Base-by-base conservation (phyloP, 768 basidiomycete species). In the Lactifluus hygrophoroides region DNA sequence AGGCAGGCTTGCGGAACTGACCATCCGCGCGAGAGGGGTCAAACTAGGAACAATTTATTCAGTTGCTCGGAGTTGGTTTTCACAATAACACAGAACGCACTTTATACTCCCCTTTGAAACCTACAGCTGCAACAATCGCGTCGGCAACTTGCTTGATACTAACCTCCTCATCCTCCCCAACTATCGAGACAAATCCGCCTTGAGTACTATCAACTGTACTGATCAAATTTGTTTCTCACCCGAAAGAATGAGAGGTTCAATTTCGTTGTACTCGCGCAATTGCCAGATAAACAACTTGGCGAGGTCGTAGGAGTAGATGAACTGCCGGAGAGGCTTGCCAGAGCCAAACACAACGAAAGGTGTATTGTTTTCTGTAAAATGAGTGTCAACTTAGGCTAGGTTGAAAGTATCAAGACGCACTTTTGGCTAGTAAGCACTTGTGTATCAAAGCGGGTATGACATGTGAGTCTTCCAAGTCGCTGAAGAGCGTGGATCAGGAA, bases 281-380 rank as follows among this genome's bases (percentile, higher is more conserved):
- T 84, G 82, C 92, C 90, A 94, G 68, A 96, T 88, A 77, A 96
- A 95, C 56, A 95, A 77, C 71, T 91, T 95, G 44, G 94, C 94
- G 49, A 97, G 84, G 73, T 98, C 94, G 49, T 82, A 77, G n/a
- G 94, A 96, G 74, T 93, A 97, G 72, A 96, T 94, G 71, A 97
- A 97, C 71, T 97, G 94, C n/a, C 94, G 83, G 35, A 96, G 80
- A 7, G 94, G 94, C 65, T 87, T 91, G 34, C 94, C 94, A 0
- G 90, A 88, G 11, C 94, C 94, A 50, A 84, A 73, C n/a, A 95
- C 89, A 51, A 85, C 76, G 73, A 97, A 94, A 4, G 89, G 86
- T 0, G 89, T 90, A 58, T 77, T 78, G 72, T 89, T 90, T 75
- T 48, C 61, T 62, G 25, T 91, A 84, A 84, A 70, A 3, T 48